phyloP scores from a whole-genome alignment of 2,329 filamentous ascomycete genomes.

The Thielaviopsis populi region DNA sequence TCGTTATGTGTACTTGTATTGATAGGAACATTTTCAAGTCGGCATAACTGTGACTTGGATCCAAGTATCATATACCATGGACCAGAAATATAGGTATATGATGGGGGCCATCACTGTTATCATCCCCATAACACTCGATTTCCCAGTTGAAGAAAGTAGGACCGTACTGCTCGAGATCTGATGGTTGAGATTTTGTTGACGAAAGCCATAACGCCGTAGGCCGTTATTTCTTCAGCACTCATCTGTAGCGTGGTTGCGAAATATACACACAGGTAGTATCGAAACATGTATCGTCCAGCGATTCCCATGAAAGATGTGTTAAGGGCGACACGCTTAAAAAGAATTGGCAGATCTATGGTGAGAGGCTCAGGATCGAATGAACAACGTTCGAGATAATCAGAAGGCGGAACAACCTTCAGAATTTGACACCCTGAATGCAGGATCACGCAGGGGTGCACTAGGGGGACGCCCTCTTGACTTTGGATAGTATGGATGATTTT shows the following conservation, averaged over 20 bases:
- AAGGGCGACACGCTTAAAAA: constrained; percentile 6
- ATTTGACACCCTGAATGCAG: neutral
- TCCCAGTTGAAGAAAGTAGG: neutral
- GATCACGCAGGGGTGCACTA: constrained; percentile 5
- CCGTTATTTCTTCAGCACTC: neutral
- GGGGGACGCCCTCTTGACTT: neutral
- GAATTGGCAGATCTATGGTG: neutral
- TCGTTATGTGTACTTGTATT: too few relatives aligned
- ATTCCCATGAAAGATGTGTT: neutral
- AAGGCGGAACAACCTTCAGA: constrained; percentile 1
- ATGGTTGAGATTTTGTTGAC: neutral
- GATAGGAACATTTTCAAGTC: too few relatives aligned
- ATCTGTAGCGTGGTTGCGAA: neutral
- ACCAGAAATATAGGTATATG: too few relatives aligned
- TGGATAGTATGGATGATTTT: constrained; percentile 6
- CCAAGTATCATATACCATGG: too few relatives aligned
- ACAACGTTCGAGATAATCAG: neutral
- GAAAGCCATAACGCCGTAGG: neutral
- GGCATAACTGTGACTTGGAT: too few relatives aligned
- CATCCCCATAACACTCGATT: neutral
- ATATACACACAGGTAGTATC: constrained; percentile 6
- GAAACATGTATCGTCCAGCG: neutral
- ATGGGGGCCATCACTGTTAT: too few relatives aligned
- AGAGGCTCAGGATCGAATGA: neutral
- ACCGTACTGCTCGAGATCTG: neutral